These are phyloP conservation scores for Chenopodium album DNA, from an alignment of 148 eudicot genomes.

Conservation along the genomic window DNA sequence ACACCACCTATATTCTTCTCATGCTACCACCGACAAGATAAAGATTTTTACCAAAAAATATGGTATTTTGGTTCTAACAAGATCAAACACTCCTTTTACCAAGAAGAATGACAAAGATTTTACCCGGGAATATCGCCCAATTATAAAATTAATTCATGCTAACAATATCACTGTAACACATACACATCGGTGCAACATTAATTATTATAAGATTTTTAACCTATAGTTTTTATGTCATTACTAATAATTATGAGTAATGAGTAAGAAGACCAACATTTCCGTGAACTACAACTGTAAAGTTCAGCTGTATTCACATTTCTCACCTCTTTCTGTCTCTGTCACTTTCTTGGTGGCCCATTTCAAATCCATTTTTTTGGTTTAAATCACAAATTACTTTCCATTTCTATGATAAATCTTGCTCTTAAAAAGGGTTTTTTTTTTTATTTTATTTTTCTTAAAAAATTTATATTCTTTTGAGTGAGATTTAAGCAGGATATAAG, in stretches of 20 bases:
- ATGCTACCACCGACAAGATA: too few relatives aligned
- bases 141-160: background rate
- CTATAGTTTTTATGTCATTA: too few relatives aligned
- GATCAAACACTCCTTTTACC: background rate
- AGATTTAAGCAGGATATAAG: background rate
- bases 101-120: slow-evolving; percentile 1
- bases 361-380: background rate
- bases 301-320: slow-evolving; percentile 18
- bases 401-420: slow-evolving; percentile 6
- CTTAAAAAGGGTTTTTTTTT: background rate
- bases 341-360: slow-evolving; percentile 29
- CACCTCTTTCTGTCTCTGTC: slow-evolving; percentile 15
- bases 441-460: too few relatives aligned
- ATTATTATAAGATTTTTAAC: too few relatives aligned
- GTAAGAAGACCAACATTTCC: slow-evolving; percentile 12
- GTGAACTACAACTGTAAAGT: slow-evolving; percentile 38
- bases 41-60: too few relatives aligned
- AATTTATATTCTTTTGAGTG: background rate
- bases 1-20: too few relatives aligned
- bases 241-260: background rate
- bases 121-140: background rate
- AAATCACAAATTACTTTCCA: background rate
- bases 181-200: background rate
- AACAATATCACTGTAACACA: background rate
- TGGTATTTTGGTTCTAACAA: background rate